Evolutionary conservation across 1,284 basidiomycete genomes (phyloP), one percentile per base, ranked within the genome.

Genomic region (Boletus smithii): DNA sequence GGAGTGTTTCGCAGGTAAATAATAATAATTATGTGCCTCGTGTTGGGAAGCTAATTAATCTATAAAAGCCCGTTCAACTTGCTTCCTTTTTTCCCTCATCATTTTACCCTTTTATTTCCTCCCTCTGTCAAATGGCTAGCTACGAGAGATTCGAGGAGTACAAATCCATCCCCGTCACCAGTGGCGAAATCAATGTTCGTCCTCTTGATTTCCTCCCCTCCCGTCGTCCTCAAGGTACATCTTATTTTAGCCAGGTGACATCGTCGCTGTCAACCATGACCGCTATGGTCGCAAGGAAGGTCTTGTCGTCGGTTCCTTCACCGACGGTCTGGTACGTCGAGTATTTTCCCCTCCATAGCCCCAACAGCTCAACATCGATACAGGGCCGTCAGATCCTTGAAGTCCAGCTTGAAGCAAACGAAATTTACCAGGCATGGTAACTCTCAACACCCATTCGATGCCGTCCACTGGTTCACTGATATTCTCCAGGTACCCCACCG

Each of bases 361-460:
- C 43, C 17, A 24, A n/a, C 14, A 18, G 23, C 50, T 49, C 33
- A 54, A 44, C n/a, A 32, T 34, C 30, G 34, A 20, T 48, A 4
- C 59, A 90, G 87, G 87, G 87, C 48, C 81, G 87, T 47, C 84
- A 87, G 69, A 76, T 89, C 53, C 69, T 90, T 51, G 85, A 89
- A 61, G 83, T 91, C 31, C 87, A 87, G 62, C 77, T 90, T 45
- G 85, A 88, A 53, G 70, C 75, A 18, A 73, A 73, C 26, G 80
- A 85, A 48, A 62, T 86, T 49, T 85, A 83, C 74, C 71, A 84
- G 50, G 80, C 83, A 42, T 85, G 78, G 81, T 84, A 58, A 51
- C 71, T 67, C 18, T 44, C 13, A 33, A 16, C 18, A n/a, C 38
- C 14, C n/a, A 9, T 40, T 40, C 1, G 0, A 17, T 42, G 13